Conservation (phyloP, 495 filamentous ascomycete species). For the Talaromyces stipitatus region DNA sequence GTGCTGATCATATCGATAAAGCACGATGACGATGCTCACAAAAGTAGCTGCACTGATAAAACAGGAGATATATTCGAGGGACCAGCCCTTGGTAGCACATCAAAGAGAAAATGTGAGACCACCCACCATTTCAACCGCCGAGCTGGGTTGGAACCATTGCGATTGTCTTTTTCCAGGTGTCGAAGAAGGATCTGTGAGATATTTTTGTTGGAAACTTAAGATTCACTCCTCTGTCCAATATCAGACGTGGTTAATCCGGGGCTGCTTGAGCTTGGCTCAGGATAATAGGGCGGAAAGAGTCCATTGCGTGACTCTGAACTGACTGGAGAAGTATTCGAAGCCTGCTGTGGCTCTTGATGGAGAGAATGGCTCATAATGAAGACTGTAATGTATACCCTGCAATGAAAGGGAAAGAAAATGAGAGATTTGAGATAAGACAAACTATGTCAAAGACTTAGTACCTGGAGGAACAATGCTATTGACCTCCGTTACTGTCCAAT, state of each 20-base stretch:
- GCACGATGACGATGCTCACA: constrained; percentile 22
- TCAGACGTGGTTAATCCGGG: neutral
- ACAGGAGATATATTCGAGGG: constrained; percentile 18
- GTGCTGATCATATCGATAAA: constrained; percentile 30
- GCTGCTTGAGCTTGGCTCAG: neutral
- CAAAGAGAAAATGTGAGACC: neutral
- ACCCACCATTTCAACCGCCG: neutral
- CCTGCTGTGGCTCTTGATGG: neutral
- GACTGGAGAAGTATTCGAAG: neutral
- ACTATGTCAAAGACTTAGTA: neutral
- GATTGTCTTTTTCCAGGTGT: too few species aligned
- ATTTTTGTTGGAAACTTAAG: neutral
- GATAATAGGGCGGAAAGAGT: neutral
- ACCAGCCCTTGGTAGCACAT: constrained; percentile 13
- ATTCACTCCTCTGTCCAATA: neutral
- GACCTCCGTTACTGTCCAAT: neutral
- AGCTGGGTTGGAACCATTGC: neutral
- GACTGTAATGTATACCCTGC: too few species aligned
- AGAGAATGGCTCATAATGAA: neutral
- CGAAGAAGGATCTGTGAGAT: neutral
- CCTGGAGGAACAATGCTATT: neutral
- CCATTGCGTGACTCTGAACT: neutral
- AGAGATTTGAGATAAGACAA: neutral
- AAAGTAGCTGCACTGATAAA: constrained; percentile 16
- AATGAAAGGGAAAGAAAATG: too few species aligned